phyloP scores from a whole-genome alignment of 2,329 filamentous ascomycete species.

The Didymella glomerata region DNA sequence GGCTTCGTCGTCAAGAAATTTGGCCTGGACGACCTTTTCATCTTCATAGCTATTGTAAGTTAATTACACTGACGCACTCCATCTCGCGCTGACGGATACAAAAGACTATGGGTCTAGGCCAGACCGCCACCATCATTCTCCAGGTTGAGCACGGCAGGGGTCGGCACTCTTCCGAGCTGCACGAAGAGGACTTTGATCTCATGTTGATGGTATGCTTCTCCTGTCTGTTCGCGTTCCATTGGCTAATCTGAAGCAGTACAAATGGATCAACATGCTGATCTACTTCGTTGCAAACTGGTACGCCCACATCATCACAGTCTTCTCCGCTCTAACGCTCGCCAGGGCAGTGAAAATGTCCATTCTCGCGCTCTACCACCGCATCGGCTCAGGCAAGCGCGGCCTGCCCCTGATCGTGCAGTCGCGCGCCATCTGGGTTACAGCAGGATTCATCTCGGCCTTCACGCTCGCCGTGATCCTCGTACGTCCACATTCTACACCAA shows the following conservation, averaged over 20 bases:
- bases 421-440: constrained; percentile 32
- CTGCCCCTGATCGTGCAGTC: constrained; percentile 37
- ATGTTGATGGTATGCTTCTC: constrained; percentile 34
- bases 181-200: constrained; percentile 28
- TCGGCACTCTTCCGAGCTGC: constrained; percentile 29
- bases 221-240: neutral
- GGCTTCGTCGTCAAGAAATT: constrained; percentile 38
- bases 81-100: neutral
- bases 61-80: neutral
- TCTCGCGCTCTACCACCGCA: constrained; percentile 39
- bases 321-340: neutral
- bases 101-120: constrained; percentile 34
- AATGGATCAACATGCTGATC: constrained; percentile 39
- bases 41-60: constrained; percentile 34
- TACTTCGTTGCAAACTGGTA: constrained; percentile 43
- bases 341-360: constrained; percentile 47
- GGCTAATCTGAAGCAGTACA: constrained; percentile 30
- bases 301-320: neutral
- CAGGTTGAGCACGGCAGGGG: constrained; percentile 40
- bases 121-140: constrained; percentile 37
- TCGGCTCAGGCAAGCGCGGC: constrained; percentile 35
- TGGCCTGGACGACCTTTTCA: constrained; percentile 40
- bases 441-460: constrained; percentile 33
- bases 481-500: neutral
- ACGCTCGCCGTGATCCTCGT: constrained; percentile 36